Evolutionary conservation across 2,329 filamentous ascomycete species (phyloP).

Genomic region (Penicillium sp.): DNA sequence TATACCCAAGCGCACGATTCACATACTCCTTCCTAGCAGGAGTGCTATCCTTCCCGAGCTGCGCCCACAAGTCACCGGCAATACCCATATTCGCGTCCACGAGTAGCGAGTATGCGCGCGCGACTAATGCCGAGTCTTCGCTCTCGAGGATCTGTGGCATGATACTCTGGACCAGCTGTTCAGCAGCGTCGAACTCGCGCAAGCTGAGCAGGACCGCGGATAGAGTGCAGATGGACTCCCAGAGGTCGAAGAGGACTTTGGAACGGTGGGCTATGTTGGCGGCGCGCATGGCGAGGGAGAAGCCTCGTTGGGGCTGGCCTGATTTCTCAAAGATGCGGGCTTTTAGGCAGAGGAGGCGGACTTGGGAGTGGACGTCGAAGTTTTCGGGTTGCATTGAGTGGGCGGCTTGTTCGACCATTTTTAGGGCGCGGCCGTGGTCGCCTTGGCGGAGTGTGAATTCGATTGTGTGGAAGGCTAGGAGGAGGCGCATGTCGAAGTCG

Average conservation of each 20-base stretch:
- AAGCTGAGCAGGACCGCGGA: constrained; percentile 67
- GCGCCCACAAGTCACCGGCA: constrained; percentile 52
- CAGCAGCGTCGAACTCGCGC: constrained; percentile 67
- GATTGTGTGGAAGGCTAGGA: constrained; percentile 60
- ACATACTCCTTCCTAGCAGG: constrained; percentile 55
- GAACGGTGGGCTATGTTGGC: constrained; percentile 70
- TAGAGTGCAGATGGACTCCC: constrained; percentile 68
- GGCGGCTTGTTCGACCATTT: constrained; percentile 53
- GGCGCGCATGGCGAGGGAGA: constrained; percentile 73
- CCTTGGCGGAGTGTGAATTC: constrained; percentile 57
- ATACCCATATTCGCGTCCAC: constrained; percentile 77
- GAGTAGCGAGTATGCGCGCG: constrained; percentile 66
- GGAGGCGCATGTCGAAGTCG: constrained; percentile 60
- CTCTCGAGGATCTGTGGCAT: constrained; percentile 76
- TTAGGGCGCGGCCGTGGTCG: constrained; percentile 54
- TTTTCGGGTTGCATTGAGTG: constrained; percentile 53
- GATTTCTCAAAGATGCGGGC: constrained; percentile 66
- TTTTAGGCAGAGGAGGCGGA: constrained; percentile 72
- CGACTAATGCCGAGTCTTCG: constrained; percentile 61
- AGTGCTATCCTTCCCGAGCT: constrained; percentile 17
- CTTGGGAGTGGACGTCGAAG: constrained; percentile 64
- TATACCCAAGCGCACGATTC: constrained; percentile 57
- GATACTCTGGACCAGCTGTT: constrained; percentile 63
- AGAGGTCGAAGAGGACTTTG: constrained; percentile 66
- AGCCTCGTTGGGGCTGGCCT: constrained; percentile 69